Conservation (phyloP, 1,284 basidiomycete species). For the Cryptococcus sp. region DNA sequence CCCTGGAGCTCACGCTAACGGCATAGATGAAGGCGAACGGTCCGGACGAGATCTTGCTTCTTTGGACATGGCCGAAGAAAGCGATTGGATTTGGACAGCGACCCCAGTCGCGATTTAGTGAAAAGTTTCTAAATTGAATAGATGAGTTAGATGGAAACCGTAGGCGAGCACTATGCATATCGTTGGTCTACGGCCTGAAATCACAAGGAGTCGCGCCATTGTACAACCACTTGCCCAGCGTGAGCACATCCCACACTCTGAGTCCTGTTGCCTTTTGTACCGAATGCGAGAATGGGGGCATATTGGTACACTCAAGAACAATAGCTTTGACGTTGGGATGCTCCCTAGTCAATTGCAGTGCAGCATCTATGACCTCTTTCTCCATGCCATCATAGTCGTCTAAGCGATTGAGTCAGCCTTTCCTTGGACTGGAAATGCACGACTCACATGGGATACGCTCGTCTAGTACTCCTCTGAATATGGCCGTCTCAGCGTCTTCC, state of each 20-base stretch:
- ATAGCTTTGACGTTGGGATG: conserved; percentile 28
- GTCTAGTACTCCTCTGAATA: background rate
- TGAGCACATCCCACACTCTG: conserved; percentile 28
- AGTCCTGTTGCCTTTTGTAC: conserved; percentile 28
- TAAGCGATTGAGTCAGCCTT: background rate
- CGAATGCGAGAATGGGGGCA: conserved; percentile 30
- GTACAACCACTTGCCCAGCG: conserved; percentile 30
- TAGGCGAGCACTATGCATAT: no score
- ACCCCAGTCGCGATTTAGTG: no score
- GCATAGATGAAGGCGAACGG: conserved; percentile 29
- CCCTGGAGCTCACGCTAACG: conserved; percentile 24
- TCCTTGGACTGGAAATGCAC: background rate
- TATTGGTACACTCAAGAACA: conserved; percentile 39
- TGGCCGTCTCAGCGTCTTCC: conserved; percentile 1
- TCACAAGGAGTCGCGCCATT: conserved; percentile 17
- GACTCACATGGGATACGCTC: background rate
- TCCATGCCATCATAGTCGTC: conserved; percentile 36
- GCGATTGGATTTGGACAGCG: conserved; percentile 11
- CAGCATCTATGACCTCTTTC: conserved; percentile 29
- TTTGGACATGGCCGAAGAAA: conserved; percentile 14
- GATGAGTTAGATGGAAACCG: no score
- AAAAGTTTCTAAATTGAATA: no score
- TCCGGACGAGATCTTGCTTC: conserved; percentile 14
- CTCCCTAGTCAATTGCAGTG: conserved; percentile 10
- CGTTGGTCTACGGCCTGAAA: background rate